Evolutionary conservation across 257 asterid species (phyloP).

Genomic region (Nicotiana paniculata): DNA sequence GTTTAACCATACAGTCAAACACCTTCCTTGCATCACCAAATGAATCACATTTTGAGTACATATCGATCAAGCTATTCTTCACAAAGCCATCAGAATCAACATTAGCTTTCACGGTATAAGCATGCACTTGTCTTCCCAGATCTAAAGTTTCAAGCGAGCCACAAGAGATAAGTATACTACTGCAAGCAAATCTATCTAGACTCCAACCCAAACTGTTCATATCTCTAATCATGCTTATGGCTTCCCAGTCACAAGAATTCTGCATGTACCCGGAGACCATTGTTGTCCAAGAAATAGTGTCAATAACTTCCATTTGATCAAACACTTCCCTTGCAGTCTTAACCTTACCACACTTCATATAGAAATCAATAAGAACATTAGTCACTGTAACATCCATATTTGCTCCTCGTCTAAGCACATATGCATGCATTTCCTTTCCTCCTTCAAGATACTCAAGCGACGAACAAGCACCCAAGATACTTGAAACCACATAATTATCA

Average conservation of each 20-base stretch:
- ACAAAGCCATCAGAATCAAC: constrained; percentile 35
- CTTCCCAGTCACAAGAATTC: constrained; percentile 26
- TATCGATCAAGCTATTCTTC: constrained; percentile 35
- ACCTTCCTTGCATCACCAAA: constrained; percentile 27
- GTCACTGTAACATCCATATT: constrained; percentile 22
- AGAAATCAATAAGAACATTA: constrained; percentile 35
- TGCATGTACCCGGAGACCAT: constrained; percentile 38
- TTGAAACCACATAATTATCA: constrained; percentile 35
- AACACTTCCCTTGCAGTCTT: constrained; percentile 24
- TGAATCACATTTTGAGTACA: constrained; percentile 37
- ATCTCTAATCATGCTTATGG: constrained; percentile 26
- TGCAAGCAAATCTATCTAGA: constrained; percentile 39
- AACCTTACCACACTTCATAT: constrained; percentile 33
- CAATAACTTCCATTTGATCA: constrained; percentile 19
- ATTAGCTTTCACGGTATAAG: constrained; percentile 31
- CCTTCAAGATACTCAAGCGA: constrained; percentile 24
- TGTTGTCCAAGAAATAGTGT: constrained; percentile 36
- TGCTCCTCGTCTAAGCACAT: constrained; percentile 23
- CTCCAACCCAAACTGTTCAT: constrained; percentile 28
- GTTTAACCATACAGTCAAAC: constrained; percentile 15
- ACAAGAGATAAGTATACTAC: constrained; percentile 37
- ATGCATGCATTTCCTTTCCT: constrained; percentile 45
- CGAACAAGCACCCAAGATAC: constrained; percentile 31
- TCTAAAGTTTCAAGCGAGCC: constrained; percentile 33
- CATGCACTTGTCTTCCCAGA: constrained; percentile 38